Base-by-base conservation (phyloP, 2,329 filamentous ascomycete genomes). In the Ophiosphaerella herpotricha region DNA sequence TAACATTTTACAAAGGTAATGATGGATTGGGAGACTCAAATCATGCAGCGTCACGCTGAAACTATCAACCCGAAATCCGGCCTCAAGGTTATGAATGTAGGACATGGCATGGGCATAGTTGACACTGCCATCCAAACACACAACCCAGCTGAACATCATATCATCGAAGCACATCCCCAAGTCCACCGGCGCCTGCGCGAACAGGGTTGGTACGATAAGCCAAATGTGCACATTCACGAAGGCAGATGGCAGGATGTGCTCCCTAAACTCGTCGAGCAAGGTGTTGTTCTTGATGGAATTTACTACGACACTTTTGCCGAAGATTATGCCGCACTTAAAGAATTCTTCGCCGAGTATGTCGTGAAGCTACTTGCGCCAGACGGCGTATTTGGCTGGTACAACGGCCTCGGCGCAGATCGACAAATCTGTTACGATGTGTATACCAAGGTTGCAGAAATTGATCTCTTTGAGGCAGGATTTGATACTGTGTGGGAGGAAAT, bases 1-100 rank as follows among this genome's bases (percentile, higher is more conserved):
- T 29, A 29, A 29, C 11, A 3, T 3, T 29, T 11, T 11, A 29
- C 26, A 7, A 29, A 29, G 26, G 26, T 29, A 39, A 96, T 96
- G 91, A 96, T 96, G 91, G 82, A 86, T 34, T 96, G 91, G 91
- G 91, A 96, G 74, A 88, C 86, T 2, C 84, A 86, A 57, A 94
- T 96, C 62, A 96, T 96, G 91, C 82, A 83, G 52, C 82, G 83
- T 43, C 90, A 88, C 46, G 90, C 91, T 39, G 81, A 86, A 54
- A 81, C 84, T 12, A 78, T 95, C 1, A 77, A 87, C 1, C 78
- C 86, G 5, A 77, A 78, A 35, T 45, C 68, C 0, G 88, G 87
- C 2, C 82, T 88, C 57, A 83, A 85, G 39, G 84, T 94, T 33
- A 83, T 96, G 54, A 96, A 96, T 68, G 85, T 96, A 49, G 91